A percentile compares a stretch with the other conserved stretches of the same genome.
Evolutionary conservation across 1,284 basidiomycete genomes (phyloP).

Genomic region (Irpex sp.): DNA sequence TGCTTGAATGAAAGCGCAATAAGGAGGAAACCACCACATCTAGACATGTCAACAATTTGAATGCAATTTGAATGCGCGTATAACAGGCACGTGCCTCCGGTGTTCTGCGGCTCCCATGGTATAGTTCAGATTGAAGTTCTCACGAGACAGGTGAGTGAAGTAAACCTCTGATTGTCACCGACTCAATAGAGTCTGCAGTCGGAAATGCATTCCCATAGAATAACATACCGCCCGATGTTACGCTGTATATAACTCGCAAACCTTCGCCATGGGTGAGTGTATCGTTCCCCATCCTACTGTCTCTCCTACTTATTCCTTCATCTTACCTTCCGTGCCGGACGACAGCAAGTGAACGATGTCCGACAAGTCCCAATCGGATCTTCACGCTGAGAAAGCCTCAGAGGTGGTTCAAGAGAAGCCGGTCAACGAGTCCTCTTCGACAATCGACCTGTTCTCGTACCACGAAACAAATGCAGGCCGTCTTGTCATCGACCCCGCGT

Average conservation of each 20-base stretch:
- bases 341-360: constrained; percentile 5
- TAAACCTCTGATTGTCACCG: background rate
- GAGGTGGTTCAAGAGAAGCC: constrained; percentile 14
- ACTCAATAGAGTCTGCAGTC: background rate
- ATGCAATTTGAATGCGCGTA: no score
- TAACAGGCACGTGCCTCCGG: background rate
- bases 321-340: background rate
- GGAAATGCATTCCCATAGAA: background rate
- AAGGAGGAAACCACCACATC: background rate
- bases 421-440: constrained; percentile 15
- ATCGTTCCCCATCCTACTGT: background rate
- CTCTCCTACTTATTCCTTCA: background rate
- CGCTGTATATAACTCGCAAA: background rate
- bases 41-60: background rate
- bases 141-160: background rate
- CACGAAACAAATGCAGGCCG: constrained; percentile 68
- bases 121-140: background rate
- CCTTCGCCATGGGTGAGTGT: background rate
- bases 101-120: constrained; percentile 2
- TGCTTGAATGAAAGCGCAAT: background rate
- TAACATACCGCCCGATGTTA: background rate
- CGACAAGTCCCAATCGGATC: constrained; percentile 8
- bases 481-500: constrained; percentile 70
- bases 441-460: constrained; percentile 53
- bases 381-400: constrained; percentile 11